These are phyloP conservation scores for Lodderomyces parapsilosis DNA, from an alignment of 1,139 yeast genomes.

Conservation along the genomic window DNA sequence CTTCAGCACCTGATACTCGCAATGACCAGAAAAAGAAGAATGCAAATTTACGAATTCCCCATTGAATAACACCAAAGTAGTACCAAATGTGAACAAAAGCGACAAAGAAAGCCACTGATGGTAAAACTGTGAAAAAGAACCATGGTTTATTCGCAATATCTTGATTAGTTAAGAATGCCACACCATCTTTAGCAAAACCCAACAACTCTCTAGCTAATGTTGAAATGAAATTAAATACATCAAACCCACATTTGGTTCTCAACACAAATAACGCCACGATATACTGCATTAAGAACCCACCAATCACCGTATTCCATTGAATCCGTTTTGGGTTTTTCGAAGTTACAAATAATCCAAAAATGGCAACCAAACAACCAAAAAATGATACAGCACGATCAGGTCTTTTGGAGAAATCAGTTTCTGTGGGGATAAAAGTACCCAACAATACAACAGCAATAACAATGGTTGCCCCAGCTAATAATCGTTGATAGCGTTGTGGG, in stretches of 20 bases:
- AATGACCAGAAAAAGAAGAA: slow-evolving; percentile 61
- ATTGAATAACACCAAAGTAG: slow-evolving; percentile 61
- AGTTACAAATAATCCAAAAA: slow-evolving; percentile 45
- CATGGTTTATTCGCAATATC: slow-evolving; percentile 39
- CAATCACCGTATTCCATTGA: slow-evolving; percentile 62
- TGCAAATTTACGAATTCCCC: slow-evolving; percentile 62
- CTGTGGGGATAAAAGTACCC: slow-evolving; percentile 57
- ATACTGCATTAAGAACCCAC: slow-evolving; percentile 63
- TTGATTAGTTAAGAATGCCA: slow-evolving; percentile 53
- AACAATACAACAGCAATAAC: slow-evolving; percentile 49
- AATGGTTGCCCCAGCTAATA: slow-evolving; percentile 44
- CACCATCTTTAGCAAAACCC: slow-evolving; percentile 63
- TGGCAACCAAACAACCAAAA: slow-evolving; percentile 54
- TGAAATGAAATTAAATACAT: slow-evolving; percentile 62
- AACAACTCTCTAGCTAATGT: slow-evolving; percentile 58
- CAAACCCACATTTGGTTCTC: slow-evolving; percentile 61
- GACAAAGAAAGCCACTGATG: slow-evolving; percentile 64
- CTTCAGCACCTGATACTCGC: slow-evolving; percentile 65
- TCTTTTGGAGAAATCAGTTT: slow-evolving; percentile 47
- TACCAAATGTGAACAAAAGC: slow-evolving; percentile 63
- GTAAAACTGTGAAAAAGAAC: slow-evolving; percentile 62
- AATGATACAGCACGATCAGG: slow-evolving; percentile 60
- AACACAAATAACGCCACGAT: slow-evolving; percentile 62
- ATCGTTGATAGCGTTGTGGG: slow-evolving; percentile 37
- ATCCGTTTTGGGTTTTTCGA: slow-evolving; percentile 47